Base-by-base conservation (phyloP, 768 basidiomycete genomes). In the Tulasnella sp. region DNA sequence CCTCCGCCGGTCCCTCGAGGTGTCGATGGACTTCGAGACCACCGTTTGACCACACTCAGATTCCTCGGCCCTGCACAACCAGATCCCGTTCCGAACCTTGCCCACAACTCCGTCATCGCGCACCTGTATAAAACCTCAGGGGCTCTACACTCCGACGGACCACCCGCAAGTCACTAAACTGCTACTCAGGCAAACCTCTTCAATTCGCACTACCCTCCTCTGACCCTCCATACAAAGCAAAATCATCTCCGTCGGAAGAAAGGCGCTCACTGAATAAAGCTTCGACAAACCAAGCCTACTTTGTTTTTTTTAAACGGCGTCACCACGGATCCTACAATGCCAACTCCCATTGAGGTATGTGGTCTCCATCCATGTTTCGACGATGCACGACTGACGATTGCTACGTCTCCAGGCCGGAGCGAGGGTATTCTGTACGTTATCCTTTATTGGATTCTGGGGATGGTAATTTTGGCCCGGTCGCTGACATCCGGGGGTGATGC, bases 41-140 rank as follows among this genome's bases (percentile, higher is more conserved):
- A 23, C 51, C n/a, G 9, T 9, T n/a, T n/a, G 51, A 51, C 23
- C 20, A 20, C 51, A 51, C 51, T n/a, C 51, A 51, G 51, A 20
- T 9, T 51, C 51, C 2, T 51, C 51, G 51, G 23, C 23, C 51
- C 51, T 51, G 23, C 51, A n/a, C 23, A 51, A 51, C 51, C 23
- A n/a, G 51, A n/a, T 5, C n/a, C 23, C 23, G 51, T 51, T n/a
- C 9, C 51, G 1, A 51, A 51, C 6, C 51, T 51, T 51, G 23
- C 23, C 51, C 23, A n/a, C 51, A 10, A 51, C 51, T 51, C 23
- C 51, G 9, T n/a, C 23, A 51, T 20, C 92, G 83, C 29, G 48
- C 23, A 5, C 23, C 48, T 51, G 6, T 44, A 51, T 51, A 51
- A 51, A 51, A 10, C 10, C 48, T 51, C 48, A 51, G 48, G 48